phyloP scores from a whole-genome alignment of 2,329 filamentous ascomycete genomes.

The Aspergillus neoniger region DNA sequence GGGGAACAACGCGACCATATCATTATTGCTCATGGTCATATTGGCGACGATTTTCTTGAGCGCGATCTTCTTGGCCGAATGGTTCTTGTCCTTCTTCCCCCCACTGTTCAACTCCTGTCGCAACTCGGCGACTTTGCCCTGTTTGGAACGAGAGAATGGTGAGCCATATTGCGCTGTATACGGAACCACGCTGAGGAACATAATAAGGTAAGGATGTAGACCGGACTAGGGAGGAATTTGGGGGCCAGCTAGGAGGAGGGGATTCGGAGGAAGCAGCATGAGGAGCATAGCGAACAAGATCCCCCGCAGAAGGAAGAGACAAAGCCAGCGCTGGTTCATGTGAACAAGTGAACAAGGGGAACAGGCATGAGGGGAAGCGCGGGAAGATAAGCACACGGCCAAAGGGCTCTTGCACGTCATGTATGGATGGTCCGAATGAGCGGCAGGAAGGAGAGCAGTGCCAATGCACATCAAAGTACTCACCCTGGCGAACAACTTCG shows the following conservation, averaged over 20 bases:
- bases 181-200: constrained; percentile 33
- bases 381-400: constrained; percentile 14
- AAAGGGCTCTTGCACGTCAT: constrained; percentile 5
- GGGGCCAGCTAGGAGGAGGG: background rate
- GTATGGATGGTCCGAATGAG: constrained; percentile 4
- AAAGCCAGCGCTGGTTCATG: constrained; percentile 4
- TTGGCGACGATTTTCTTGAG: constrained; percentile 99
- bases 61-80: constrained; percentile 91
- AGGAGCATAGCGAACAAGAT: constrained; percentile 11
- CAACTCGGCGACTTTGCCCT: constrained; percentile 99
- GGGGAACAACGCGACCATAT: constrained; percentile 96
- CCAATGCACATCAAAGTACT: constrained; percentile 45
- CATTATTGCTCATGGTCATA: constrained; percentile 99
- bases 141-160: constrained; percentile 47
- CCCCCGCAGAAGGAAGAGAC: constrained; percentile 16
- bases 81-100: constrained; percentile 98
- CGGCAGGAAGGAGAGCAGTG: constrained; percentile 26
- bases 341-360: constrained; percentile 1
- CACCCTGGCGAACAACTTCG: constrained; percentile 98
- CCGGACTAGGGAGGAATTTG: background rate
- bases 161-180: constrained; percentile 33
- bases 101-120: constrained; percentile 90
- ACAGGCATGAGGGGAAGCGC: constrained; percentile 14
- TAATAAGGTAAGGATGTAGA: constrained; percentile 14
- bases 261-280: background rate